These are phyloP conservation scores for Blastocrithidia nonstop DNA, from an alignment of 208 protist genomes.

Conservation along the genomic window DNA sequence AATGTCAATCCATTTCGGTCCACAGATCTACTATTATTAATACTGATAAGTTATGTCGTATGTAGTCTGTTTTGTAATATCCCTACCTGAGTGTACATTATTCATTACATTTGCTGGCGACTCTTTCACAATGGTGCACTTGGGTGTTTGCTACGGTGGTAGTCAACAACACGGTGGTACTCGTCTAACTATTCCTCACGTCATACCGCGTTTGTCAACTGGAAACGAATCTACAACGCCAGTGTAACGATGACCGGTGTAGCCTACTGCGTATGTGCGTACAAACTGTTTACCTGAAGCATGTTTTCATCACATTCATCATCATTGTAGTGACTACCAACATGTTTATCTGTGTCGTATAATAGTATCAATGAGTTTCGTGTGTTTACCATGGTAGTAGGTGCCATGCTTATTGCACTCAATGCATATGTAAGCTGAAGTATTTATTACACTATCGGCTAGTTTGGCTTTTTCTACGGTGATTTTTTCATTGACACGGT, in stretches of 20 bases:
- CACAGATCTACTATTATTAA: conserved; percentile 59
- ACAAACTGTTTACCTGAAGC: conserved; percentile 27
- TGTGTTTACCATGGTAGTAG: conserved; percentile 25
- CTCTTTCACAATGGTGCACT: conserved; percentile 60
- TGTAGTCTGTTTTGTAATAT: conserved; percentile 31
- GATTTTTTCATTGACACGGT: conserved; percentile 73
- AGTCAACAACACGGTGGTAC: conserved; percentile 65
- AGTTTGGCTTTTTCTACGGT: conserved; percentile 91
- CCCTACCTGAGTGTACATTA: conserved; percentile 19
- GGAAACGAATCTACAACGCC: conserved; percentile 82
- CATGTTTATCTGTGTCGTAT: conserved; percentile 12
- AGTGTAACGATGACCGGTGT: conserved; percentile 49
- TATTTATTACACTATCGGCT: conserved; percentile 77
- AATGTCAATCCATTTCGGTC: conserved; percentile 67
- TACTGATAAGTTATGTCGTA: conserved; percentile 48
- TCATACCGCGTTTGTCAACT: conserved; percentile 77
- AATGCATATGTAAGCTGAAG: conserved; percentile 71
- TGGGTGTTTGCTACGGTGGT: conserved; percentile 50
- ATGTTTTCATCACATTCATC: too few species aligned
- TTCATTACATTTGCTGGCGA: conserved; percentile 73
- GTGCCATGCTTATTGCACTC: conserved; percentile 49
- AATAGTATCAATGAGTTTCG: conserved; percentile 17
- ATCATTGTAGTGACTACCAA: too few species aligned
- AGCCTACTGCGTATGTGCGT: conserved; percentile 23
- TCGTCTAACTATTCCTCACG: conserved; percentile 45